A percentile compares a stretch with the other conserved stretches of the same genome.
Evolutionary conservation across 2,329 filamentous ascomycete species (phyloP).

Genomic region (Ophiostoma sp.): DNA sequence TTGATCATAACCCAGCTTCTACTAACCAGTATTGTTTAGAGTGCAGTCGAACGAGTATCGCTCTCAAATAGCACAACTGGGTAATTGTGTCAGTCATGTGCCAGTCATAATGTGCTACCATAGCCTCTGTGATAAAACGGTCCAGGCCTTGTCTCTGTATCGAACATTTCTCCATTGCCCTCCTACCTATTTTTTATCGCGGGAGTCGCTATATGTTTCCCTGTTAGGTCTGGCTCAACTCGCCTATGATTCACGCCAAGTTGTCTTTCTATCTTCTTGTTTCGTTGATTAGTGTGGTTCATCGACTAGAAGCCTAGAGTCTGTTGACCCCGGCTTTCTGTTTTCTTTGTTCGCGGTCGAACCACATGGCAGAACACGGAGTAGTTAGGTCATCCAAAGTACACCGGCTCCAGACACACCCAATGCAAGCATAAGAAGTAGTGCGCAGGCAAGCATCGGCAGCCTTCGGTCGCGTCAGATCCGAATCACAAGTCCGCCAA

Average conservation of each 20-base stretch:
- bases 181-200: not conserved
- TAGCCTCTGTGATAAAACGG: not conserved
- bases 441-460: not conserved
- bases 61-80: too few species aligned
- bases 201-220: not conserved
- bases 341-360: not conserved
- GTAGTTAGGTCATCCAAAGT: not conserved
- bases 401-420: not conserved
- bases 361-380: constrained; percentile 1
- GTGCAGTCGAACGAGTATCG: too few species aligned
- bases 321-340: not conserved
- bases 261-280: not conserved
- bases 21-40: too few species aligned
- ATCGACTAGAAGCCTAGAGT: not conserved
- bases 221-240: not conserved
- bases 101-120: too few species aligned
- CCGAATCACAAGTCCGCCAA: not conserved
- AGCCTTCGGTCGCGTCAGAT: not conserved
- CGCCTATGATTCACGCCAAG: not conserved
- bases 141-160: not conserved
- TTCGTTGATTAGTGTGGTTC: not conserved
- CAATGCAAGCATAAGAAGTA: not conserved
- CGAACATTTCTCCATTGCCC: not conserved
- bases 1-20: too few species aligned
- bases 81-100: too few species aligned